phyloP scores from a whole-genome alignment of 31 red algal species.

The Endocladia muricata region DNA sequence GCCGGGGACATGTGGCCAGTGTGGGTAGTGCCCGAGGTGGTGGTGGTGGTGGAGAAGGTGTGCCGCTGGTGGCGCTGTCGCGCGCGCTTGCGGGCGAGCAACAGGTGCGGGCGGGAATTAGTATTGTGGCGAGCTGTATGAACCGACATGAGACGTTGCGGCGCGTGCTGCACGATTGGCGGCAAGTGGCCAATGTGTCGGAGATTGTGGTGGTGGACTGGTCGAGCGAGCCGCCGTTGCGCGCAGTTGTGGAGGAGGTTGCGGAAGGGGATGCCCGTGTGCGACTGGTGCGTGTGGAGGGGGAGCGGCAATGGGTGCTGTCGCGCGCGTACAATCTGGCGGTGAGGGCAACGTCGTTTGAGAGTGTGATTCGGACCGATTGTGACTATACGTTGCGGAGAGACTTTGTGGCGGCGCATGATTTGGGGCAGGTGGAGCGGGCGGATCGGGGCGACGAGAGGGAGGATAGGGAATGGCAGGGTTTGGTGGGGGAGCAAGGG shows the following conservation, averaged over 20 bases:
- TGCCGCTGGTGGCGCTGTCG: too few relatives aligned
- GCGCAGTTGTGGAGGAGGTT: slow-evolving; percentile 17
- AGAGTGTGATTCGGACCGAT: slow-evolving; percentile 59
- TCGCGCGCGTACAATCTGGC: slow-evolving; percentile 74
- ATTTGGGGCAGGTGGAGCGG: neutral
- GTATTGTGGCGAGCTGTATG: slow-evolving; percentile 70
- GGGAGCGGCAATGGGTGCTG: slow-evolving; percentile 59
- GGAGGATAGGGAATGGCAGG: neutral
- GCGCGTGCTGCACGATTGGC: slow-evolving; percentile 45
- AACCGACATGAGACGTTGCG: slow-evolving; percentile 48
- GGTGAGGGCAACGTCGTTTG: slow-evolving; percentile 8
- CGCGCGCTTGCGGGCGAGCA: slow-evolving; percentile 40
- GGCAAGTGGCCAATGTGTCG: slow-evolving; percentile 9
- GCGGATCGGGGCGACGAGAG: neutral
- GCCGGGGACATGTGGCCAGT: slow-evolving; percentile 54
- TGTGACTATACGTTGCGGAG: slow-evolving; percentile 60
- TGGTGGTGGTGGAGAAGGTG: slow-evolving; percentile 10
- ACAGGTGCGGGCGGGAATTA: slow-evolving; percentile 15
- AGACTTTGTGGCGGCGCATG: slow-evolving; percentile 26
- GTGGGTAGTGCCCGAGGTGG: slow-evolving; percentile 21
- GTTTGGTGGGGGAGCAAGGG: neutral
- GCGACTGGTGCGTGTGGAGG: slow-evolving; percentile 59
- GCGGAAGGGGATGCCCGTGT: slow-evolving; percentile 6
- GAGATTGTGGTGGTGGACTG: slow-evolving; percentile 79
- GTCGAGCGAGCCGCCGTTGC: slow-evolving; percentile 55